Base-by-base conservation (phyloP, 2,329 filamentous ascomycete species). In the Botrytis paeoniae region DNA sequence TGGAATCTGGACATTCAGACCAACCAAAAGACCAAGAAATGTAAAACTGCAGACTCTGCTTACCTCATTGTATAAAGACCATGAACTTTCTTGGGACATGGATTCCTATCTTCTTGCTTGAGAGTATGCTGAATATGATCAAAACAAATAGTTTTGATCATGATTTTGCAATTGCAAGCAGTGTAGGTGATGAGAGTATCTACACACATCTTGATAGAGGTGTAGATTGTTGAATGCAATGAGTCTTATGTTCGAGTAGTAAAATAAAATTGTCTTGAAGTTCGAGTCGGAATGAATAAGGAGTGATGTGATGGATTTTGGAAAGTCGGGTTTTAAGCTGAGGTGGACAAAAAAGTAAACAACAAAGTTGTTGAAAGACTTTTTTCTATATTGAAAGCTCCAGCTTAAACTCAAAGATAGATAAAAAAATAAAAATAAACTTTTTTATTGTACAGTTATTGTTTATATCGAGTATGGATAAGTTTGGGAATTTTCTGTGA, bases 101-200 rank as follows among this genome's bases (percentile, higher is more conserved):
- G n/a, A 32, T 10, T 41, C 8, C 37, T 57, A 25, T 69, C 65
- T 6, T 32, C 5, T 20, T 69, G 65, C 25, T 41, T 32, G 2
- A 41, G 29, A 0, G 65, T 69, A 32, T 69, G 65, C 6, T 69
- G 65, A 6, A 69, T 41, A 43, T 69, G 35, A 32, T 69, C 65
- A 32, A 41, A 69, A 59, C 65, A 69, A 32, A 69, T 32, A 18
- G n/a, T 69, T 29, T 69, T 25, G 5, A 69, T n/a, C 65, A 69
- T 69, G 7, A 69, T 59, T 1, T 25, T 18, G 20, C 65, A 69
- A 29, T 4, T 10, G 25, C 65, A 69, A 22, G 14, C 37, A 5
- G 37, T 41, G 12, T 69, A 69, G 3, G 8, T 29, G n/a, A 57
- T 22, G n/a, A 57, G 35, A 25, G 48, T 69, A 29, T 69, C 37